Conservation (phyloP, 1,284 basidiomycete species). For the Sporisorium scitamineum region DNA sequence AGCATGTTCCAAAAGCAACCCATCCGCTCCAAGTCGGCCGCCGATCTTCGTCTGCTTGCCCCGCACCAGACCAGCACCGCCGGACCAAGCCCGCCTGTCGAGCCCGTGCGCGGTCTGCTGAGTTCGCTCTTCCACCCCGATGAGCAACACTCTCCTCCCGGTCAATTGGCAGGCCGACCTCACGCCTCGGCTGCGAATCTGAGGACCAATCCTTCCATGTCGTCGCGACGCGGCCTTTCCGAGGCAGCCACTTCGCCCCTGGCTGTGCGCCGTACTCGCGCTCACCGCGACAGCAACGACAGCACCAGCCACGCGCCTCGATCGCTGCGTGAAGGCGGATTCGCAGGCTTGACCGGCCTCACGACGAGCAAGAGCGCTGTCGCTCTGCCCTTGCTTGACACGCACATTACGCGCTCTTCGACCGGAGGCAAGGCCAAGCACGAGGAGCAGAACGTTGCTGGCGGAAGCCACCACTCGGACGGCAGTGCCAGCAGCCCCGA, state of each 20-base stretch:
- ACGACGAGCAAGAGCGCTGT: constrained; percentile 77
- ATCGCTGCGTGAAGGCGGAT: constrained; percentile 36
- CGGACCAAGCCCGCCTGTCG: constrained; percentile 30
- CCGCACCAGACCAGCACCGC: constrained; percentile 17
- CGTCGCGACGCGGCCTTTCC: constrained; percentile 17
- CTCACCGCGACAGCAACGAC: constrained; percentile 39
- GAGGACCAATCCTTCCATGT: constrained; percentile 28
- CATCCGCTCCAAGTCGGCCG: constrained; percentile 69
- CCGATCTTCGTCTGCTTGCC: constrained; percentile 53
- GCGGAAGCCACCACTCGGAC: constrained; percentile 35
- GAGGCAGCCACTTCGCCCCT: constrained; percentile 34
- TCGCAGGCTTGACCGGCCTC: constrained; percentile 66
- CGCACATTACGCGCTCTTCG: constrained; percentile 71
- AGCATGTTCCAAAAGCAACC: constrained; percentile 84
- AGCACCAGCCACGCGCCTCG: constrained; percentile 26
- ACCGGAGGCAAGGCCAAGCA: constrained; percentile 63
- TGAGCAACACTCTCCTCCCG: constrained; percentile 60
- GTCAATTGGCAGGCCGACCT: constrained; percentile 56
- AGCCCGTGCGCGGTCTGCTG: constrained; percentile 62
- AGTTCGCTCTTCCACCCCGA: constrained; percentile 66
- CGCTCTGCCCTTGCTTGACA: constrained; percentile 72
- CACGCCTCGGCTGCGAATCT: constrained; percentile 62
- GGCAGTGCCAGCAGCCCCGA: constrained; percentile 43
- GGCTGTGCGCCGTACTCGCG: constrained; percentile 25
- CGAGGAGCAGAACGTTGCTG: constrained; percentile 19